These are phyloP conservation scores for Lichtheimia corymbifera DNA, from an alignment of 371 early-diverging fungal species.

Conservation along the genomic window DNA sequence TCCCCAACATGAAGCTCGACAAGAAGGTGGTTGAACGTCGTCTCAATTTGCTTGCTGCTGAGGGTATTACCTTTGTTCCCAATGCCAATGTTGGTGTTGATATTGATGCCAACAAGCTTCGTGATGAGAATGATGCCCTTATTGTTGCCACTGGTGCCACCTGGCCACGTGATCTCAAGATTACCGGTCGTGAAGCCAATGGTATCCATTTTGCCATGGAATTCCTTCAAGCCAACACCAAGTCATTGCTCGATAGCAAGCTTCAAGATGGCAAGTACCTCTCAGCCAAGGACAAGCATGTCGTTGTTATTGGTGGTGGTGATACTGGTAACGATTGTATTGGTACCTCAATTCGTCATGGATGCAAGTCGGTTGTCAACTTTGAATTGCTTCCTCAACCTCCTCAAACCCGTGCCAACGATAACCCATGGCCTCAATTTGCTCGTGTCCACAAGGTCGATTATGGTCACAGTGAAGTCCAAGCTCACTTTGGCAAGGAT, in stretches of 20 bases:
- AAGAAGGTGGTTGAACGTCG: slow-evolving; percentile 92
- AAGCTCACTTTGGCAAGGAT: slow-evolving; percentile 85
- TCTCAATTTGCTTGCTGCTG: slow-evolving; percentile 87
- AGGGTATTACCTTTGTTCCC: slow-evolving; percentile 88
- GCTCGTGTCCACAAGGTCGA: slow-evolving; percentile 93
- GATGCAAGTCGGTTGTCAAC: slow-evolving; percentile 88
- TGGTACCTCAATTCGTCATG: slow-evolving; percentile 91
- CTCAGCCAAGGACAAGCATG: slow-evolving; percentile 89
- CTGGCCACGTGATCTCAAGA: slow-evolving; percentile 93
- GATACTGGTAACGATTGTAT: slow-evolving; percentile 98
- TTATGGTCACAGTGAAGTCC: slow-evolving; percentile 94
- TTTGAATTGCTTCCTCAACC: slow-evolving; percentile 96
- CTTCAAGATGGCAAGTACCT: slow-evolving; percentile 76
- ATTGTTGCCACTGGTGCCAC: slow-evolving; percentile 94
- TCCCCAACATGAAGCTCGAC: slow-evolving; percentile 99
- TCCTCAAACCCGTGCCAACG: slow-evolving; percentile 73
- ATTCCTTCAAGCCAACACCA: slow-evolving; percentile 88
- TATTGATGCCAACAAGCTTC: slow-evolving; percentile 67
- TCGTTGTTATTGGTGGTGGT: slow-evolving; percentile 97
- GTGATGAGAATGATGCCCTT: slow-evolving; percentile 75
- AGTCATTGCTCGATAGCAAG: slow-evolving; percentile 78
- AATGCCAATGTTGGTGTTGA: slow-evolving; percentile 87
- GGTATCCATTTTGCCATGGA: slow-evolving; percentile 99
- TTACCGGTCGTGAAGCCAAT: slow-evolving; percentile 82
- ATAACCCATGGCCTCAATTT: slow-evolving; percentile 98